Evolutionary conservation across 441 rosid species (phyloP).

Genomic region (Pelargonium citronellum): DNA sequence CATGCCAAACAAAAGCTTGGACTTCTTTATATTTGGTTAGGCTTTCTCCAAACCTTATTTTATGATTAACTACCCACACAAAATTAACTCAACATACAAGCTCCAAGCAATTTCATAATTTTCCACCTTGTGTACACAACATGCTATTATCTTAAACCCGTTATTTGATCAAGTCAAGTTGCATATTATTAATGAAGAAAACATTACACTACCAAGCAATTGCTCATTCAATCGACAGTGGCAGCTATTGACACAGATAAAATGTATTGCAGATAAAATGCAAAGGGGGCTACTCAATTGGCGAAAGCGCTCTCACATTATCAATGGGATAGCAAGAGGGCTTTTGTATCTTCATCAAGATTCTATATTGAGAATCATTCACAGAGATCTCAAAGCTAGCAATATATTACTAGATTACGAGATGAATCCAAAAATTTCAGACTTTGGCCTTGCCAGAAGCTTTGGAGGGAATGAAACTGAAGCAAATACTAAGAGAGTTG

Average conservation of each 20-base stretch:
- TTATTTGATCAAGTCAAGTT: neutral
- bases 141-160: too few species aligned
- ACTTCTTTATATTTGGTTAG: constrained; percentile 38
- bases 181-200: neutral
- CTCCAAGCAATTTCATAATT: neutral
- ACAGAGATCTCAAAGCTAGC: constrained; percentile 3
- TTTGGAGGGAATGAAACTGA: neutral
- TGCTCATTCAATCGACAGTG: neutral
- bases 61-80: neutral
- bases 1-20: constrained; percentile 35
- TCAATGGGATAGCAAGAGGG: constrained; percentile 16
- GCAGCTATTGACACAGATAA: neutral
- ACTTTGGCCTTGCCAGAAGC: neutral
- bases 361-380: constrained; percentile 16
- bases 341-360: constrained; percentile 22
- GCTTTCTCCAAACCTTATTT: neutral
- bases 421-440: neutral
- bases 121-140: too few species aligned
- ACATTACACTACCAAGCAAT: neutral
- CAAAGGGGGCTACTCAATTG: constrained; percentile 12
- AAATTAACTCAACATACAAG: too few species aligned
- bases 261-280: neutral
- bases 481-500: neutral
- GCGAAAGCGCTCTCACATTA: constrained; percentile 11
- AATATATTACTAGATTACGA: constrained; percentile 1